phyloP scores from a whole-genome alignment of 305 asterid species.

The Rubia tinctorum region DNA sequence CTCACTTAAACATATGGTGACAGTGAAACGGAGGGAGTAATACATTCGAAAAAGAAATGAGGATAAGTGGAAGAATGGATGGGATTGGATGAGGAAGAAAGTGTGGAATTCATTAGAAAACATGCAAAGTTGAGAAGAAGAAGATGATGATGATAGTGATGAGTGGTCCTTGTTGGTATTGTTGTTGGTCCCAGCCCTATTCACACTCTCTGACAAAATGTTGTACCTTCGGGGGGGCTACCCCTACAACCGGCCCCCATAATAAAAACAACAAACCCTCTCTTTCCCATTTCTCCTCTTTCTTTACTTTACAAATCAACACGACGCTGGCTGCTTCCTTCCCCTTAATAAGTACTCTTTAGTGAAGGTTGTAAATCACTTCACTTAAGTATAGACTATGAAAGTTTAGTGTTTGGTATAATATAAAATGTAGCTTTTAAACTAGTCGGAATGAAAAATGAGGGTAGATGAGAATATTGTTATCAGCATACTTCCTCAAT shows the following conservation, averaged over 20 bases:
- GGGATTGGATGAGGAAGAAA: background rate
- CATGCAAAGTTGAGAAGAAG: background rate
- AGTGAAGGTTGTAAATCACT: no score
- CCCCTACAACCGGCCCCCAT: background rate
- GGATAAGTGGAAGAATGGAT: no score
- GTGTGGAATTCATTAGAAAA: background rate
- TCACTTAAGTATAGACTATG: no score
- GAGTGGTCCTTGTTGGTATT: background rate
- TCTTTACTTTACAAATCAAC: constrained; percentile 22
- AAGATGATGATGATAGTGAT: background rate
- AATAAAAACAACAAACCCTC: background rate
- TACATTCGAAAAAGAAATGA: no score
- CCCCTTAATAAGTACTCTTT: no score
- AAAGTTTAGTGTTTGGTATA: no score
- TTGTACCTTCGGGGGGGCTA: background rate
- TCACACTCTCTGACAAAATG: background rate
- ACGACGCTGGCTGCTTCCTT: constrained; percentile 15
- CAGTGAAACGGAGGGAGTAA: no score
- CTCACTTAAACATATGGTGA: no score
- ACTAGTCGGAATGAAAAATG: no score
- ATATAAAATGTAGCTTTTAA: no score
- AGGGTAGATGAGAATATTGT: no score
- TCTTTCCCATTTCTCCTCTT: background rate
- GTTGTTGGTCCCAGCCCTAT: background rate
- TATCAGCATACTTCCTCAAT: no score